Base-by-base conservation (phyloP, 129 eudicot species). In the Tanacetum coccineum region DNA sequence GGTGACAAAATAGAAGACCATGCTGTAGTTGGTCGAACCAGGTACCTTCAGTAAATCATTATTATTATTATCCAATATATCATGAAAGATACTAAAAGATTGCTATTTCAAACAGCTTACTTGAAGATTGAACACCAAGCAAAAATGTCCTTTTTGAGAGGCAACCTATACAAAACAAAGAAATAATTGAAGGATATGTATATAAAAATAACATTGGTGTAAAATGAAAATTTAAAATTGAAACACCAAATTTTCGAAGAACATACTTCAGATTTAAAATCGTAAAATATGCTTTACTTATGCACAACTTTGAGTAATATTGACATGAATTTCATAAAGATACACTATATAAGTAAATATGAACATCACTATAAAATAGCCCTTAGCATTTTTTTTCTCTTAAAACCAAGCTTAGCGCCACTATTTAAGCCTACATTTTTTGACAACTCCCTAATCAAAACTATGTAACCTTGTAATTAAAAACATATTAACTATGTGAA, bases 1-100 rank as follows among this genome's bases (percentile, higher is more conserved):
- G 3, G 80, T 76, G 69, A 93, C 96, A 73, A 84, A 82, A 70
- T 93, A 93, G 79, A 89, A 93, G 47, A 93, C 87, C 99, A 93
- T 93, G 79, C 99, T 93, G 86, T 93, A 93, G 67, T 93, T 86
- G 19, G 92, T 93, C 21, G 99, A 93, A 65, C 96, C 99, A 30
- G 99, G 99, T 40, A 90, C 95, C 97, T 90, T 61, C 30, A 75
- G 72, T 17, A 78, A 10, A 74, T 14, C 42, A 21, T 62, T 59
- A 70, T 53, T 62, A 6, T 47, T 19, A 49, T 22, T 56, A 26
- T 5, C 53, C 52, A 50, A 42, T 46, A 64, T 39, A 54, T 28
- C 12, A 63, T 52, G 32, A n/a, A 9, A 40, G 30, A 42, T 66
- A 56, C 51, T 44, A 18, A 26, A 79, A 74, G 26, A 21, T 25